Percentiles rank a stretch among this genome's conserved stretches.
Conservation (phyloP, 129 eudicot species). For the Erigeron canadensis region DNA sequence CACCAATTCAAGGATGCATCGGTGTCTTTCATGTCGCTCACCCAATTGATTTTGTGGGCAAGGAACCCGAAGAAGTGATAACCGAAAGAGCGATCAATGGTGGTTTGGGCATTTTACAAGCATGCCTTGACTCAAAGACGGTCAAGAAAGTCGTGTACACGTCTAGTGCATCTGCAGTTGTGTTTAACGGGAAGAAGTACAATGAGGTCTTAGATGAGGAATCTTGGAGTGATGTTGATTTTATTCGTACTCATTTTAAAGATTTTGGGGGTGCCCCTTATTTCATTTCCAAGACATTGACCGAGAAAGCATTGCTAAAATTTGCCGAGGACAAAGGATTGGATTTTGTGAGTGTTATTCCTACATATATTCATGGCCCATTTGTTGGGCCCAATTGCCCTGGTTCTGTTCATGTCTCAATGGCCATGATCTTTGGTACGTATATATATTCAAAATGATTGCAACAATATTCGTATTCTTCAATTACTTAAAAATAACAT, state of each 20-base stretch:
- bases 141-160: slow-evolving; percentile 51
- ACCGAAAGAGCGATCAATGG: slow-evolving; percentile 31
- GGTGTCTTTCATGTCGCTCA: slow-evolving; percentile 68
- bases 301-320: slow-evolving; percentile 45
- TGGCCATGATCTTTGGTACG: slow-evolving; percentile 57
- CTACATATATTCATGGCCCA: slow-evolving; percentile 52
- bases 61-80: slow-evolving; percentile 32
- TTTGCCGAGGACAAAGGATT: slow-evolving; percentile 53
- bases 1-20: slow-evolving; percentile 49
- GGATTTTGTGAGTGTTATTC: slow-evolving; percentile 46
- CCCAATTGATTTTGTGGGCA: slow-evolving; percentile 35
- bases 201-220: slow-evolving; percentile 39
- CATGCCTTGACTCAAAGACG: slow-evolving; percentile 48
- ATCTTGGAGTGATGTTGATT: slow-evolving; percentile 47
- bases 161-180: slow-evolving; percentile 37
- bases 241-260: slow-evolving; percentile 9
- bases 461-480: no score
- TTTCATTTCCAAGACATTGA: slow-evolving; percentile 36
- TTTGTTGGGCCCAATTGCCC: slow-evolving; percentile 41
- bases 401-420: slow-evolving; percentile 26
- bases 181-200: slow-evolving; percentile 8
- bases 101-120: slow-evolving; percentile 41
- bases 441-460: no score
- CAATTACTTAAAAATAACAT: no score
- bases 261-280: slow-evolving; percentile 25